These are phyloP conservation scores for Dactylonectria estremocensis DNA, from an alignment of 2,329 filamentous ascomycete species.

Conservation along the genomic window DNA sequence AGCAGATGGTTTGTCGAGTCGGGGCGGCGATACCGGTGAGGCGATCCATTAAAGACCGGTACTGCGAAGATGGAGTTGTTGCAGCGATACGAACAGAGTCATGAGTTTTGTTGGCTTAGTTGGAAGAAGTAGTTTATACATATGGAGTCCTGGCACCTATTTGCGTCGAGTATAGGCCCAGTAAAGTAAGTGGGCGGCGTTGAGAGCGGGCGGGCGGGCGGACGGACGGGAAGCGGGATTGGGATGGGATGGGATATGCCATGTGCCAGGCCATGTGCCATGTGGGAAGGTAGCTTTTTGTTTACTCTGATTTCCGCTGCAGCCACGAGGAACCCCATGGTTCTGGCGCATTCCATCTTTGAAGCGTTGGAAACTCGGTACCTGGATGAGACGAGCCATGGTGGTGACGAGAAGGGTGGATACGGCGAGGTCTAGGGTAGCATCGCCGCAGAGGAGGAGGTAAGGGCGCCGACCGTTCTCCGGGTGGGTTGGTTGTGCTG, in stretches of 20 bases:
- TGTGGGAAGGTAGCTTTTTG: conserved; percentile 18
- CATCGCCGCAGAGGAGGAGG: conserved; percentile 10
- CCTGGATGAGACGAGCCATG: background rate
- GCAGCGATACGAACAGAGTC: background rate
- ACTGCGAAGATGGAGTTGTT: background rate
- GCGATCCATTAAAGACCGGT: background rate
- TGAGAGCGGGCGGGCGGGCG: conserved; percentile 29
- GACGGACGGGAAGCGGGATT: conserved; percentile 30
- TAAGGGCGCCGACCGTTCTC: conserved; percentile 15
- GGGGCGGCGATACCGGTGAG: background rate
- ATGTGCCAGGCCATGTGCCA: conserved; percentile 21
- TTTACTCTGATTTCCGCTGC: conserved; percentile 4
- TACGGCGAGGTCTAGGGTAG: background rate
- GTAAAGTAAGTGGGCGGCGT: conserved; percentile 18
- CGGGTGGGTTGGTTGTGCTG: conserved; percentile 13
- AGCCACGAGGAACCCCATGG: conserved; percentile 6
- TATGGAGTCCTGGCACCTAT: no score
- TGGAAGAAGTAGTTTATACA: no score
- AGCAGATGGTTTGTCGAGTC: background rate
- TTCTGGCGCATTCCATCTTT: conserved; percentile 3
- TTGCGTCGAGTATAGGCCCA: background rate
- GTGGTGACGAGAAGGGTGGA: background rate
- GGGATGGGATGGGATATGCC: conserved; percentile 10
- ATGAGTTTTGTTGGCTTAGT: background rate
- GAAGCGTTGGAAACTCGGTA: background rate